Percentiles rank a stretch among this genome's conserved stretches.
phyloP scores from a whole-genome alignment of 2,329 filamentous ascomycete species.

The Penicillium sp. region DNA sequence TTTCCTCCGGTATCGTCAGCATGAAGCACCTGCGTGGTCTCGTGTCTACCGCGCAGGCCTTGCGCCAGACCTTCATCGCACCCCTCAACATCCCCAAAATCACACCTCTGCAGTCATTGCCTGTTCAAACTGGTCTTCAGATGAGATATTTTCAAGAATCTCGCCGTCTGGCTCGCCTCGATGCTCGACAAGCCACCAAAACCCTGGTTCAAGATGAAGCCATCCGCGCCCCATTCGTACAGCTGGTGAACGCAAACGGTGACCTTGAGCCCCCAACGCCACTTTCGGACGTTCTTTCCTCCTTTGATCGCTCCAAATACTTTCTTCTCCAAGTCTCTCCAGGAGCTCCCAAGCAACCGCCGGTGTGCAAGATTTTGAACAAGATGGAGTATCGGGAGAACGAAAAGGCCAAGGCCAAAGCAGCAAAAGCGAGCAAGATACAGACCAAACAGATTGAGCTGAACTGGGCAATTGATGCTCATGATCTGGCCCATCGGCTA shows the following conservation, averaged over 20 bases:
- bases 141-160: constrained; percentile 19
- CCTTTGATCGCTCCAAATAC: constrained; percentile 50
- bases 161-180: constrained; percentile 6
- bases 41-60: constrained; percentile 32
- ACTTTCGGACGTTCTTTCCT: constrained; percentile 37
- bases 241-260: constrained; percentile 36
- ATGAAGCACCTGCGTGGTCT: constrained; percentile 38
- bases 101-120: constrained; percentile 12
- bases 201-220: constrained; percentile 33
- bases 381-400: constrained; percentile 34
- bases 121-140: constrained; percentile 12
- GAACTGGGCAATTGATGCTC: constrained; percentile 77
- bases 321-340: constrained; percentile 52
- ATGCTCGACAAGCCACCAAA: constrained; percentile 11
- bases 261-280: constrained; percentile 29
- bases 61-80: constrained; percentile 31
- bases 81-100: constrained; percentile 18
- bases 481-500: constrained; percentile 73
- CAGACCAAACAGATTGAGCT: constrained; percentile 75
- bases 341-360: constrained; percentile 36
- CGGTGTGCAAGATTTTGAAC: constrained; percentile 68
- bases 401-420: constrained; percentile 29
- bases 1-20: constrained; percentile 2
- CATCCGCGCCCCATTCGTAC: constrained; percentile 32
- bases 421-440: constrained; percentile 42